Base-by-base conservation (phyloP, 805 yeast genomes). In the Tetrapisispora arboricola region DNA sequence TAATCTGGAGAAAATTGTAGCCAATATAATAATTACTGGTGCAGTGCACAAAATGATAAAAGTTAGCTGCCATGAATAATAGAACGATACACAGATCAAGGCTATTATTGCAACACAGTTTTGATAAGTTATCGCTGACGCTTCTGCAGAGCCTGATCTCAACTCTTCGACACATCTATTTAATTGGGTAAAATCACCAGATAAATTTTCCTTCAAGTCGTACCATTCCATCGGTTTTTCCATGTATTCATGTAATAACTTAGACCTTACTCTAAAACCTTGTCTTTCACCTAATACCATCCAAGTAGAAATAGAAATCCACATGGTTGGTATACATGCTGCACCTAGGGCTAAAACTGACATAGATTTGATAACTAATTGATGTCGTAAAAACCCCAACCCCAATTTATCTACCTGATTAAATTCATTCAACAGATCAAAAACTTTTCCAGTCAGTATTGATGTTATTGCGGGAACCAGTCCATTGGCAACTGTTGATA, bases 21-120 rank as follows among this genome's bases (percentile, higher is more conserved):
- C 76, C 3, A 72, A 46, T 0, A 68, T 8, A 0, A 68, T 67
- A 43, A 90, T 73, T 0, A 87, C 26, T 0, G 98, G 98, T 4
- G 85, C 49, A 3, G 82, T 70, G 1, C 85, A 79, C 44, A 90
- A 53, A n/a, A 82, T 75, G 1, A 92, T 73, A 20, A 92, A 61
- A 0, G 96, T 84, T 10, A 92, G 67, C 3, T 84, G 71, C 96
- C 96, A 90, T 3, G 94, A 84, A 45, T 77, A 79, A 45, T 72
- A 71, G 55, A 92, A 72, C 1, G 95, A 78, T 0, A 83, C 75
- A 1, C 75, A 69, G 1, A 80, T 54, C 10, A 81, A 60, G 0
- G 81, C 75, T 4, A 74, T 40, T 0, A 76, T 63, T 0, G 86
- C 70, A 0, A 76, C 72, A 1, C 68, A 31, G 8, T 76, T 70